Conservation (phyloP, 495 filamentous ascomycete species). For the Cenococcum geophilum region DNA sequence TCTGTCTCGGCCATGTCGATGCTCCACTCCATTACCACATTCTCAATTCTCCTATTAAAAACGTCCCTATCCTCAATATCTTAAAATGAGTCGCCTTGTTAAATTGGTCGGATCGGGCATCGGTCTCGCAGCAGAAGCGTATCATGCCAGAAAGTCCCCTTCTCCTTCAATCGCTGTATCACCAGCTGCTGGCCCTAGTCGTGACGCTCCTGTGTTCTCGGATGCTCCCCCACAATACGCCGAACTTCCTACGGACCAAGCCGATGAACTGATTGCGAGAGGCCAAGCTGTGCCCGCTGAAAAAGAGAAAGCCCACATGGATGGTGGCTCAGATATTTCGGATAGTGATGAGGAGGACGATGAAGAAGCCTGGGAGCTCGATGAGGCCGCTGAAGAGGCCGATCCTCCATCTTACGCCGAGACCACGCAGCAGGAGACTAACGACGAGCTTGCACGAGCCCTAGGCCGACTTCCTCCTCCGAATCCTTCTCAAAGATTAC, state of each 20-base stretch:
- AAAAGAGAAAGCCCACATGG: not conserved
- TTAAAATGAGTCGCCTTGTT: slow-evolving; percentile 17
- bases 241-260: slow-evolving; percentile 7
- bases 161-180: not conserved
- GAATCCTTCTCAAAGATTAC: slow-evolving; percentile 21
- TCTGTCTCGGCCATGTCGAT: no score
- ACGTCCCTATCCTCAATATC: no score
- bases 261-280: slow-evolving; percentile 13
- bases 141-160: slow-evolving; percentile 37
- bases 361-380: slow-evolving; percentile 48
- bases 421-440: not conserved
- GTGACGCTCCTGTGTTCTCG: not conserved
- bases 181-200: not conserved
- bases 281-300: slow-evolving; percentile 19
- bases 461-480: slow-evolving; percentile 4
- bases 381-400: slow-evolving; percentile 44
- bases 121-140: slow-evolving; percentile 45
- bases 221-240: slow-evolving; percentile 29
- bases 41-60: no score
- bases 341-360: slow-evolving; percentile 27
- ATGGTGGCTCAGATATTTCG: no score
- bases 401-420: slow-evolving; percentile 7
- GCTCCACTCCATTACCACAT: no score
- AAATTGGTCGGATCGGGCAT: slow-evolving; percentile 42
- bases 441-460: not conserved